phyloP scores from a whole-genome alignment of 2,329 filamentous ascomycete genomes.

The Penicillium oxalicum region DNA sequence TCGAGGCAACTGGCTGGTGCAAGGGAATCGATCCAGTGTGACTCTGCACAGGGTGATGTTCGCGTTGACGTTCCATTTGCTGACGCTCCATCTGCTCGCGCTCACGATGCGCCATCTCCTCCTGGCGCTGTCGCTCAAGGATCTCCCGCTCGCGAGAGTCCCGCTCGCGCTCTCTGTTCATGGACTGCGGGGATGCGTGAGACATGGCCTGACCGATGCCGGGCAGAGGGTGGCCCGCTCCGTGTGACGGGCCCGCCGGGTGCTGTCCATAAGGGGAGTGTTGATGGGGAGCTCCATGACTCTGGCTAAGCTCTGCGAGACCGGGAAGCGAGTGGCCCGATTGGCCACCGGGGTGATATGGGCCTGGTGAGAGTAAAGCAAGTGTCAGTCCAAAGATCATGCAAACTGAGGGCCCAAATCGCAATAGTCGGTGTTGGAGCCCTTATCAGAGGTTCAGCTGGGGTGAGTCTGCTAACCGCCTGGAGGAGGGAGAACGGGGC shows the following conservation, averaged over 20 bases:
- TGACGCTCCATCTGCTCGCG: conserved; percentile 47
- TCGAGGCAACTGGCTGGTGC: conserved; percentile 85
- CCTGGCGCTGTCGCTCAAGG: conserved; percentile 46
- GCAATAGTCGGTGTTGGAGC: background rate
- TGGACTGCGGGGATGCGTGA: conserved; percentile 37
- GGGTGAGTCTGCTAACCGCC: conserved; percentile 28
- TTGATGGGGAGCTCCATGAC: conserved; percentile 37
- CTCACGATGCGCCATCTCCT: conserved; percentile 53
- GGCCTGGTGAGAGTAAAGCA: conserved; percentile 22
- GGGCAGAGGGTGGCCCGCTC: conserved; percentile 34
- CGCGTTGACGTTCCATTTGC: conserved; percentile 54
- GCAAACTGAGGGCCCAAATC: too few relatives aligned
- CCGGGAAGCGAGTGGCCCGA: conserved; percentile 43
- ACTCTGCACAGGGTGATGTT: conserved; percentile 71
- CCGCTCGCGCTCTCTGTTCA: conserved; percentile 43
- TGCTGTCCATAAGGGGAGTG: conserved; percentile 41
- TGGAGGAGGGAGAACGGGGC: conserved; percentile 37
- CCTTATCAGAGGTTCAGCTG: background rate
- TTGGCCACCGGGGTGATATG: conserved; percentile 39
- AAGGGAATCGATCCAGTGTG: conserved; percentile 83
- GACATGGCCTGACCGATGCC: conserved; percentile 40
- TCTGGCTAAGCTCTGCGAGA: conserved; percentile 43
- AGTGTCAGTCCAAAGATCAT: conserved; percentile 13
- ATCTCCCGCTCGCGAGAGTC: conserved; percentile 53
- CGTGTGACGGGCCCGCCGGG: conserved; percentile 32